phyloP scores from a whole-genome alignment of 495 filamentous ascomycete genomes.

The Podospora pseudocomata region DNA sequence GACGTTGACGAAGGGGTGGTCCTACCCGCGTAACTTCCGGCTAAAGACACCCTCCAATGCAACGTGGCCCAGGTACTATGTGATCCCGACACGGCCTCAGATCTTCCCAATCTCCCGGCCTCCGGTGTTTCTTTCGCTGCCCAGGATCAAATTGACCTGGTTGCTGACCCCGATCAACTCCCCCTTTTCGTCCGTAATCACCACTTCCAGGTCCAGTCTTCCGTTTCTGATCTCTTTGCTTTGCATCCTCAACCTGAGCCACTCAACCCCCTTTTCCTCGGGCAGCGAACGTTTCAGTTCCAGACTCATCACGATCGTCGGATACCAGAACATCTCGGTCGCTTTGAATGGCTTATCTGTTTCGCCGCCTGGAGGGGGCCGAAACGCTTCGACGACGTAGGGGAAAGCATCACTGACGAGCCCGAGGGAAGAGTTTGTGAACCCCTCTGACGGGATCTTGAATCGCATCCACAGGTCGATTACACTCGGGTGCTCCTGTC shows the following conservation, averaged over 20 bases:
- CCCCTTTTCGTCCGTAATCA: constrained; percentile 54
- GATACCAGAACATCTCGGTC: constrained; percentile 60
- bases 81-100: not conserved
- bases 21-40: not conserved
- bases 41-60: not conserved
- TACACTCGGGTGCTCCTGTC: constrained; percentile 38
- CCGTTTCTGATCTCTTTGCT: constrained; percentile 59
- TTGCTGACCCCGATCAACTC: constrained; percentile 60
- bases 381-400: constrained; percentile 28
- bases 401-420: constrained; percentile 56
- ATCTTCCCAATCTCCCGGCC: constrained; percentile 17
- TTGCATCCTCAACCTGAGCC: constrained; percentile 59
- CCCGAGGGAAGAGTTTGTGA: constrained; percentile 53
- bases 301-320: constrained; percentile 66
- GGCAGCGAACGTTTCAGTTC: constrained; percentile 64
- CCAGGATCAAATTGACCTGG: constrained; percentile 60
- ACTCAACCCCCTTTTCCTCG: constrained; percentile 52
- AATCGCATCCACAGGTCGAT: constrained; percentile 68
- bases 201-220: constrained; percentile 61
- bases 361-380: constrained; percentile 13
- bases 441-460: constrained; percentile 40
- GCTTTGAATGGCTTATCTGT: constrained; percentile 13
- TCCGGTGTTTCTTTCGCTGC: constrained; percentile 31
- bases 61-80: too few species aligned
- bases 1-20: not conserved